Evolutionary conservation across 129 eudicot species (phyloP).

Genomic region (Chrysanthemum seticuspe): DNA sequence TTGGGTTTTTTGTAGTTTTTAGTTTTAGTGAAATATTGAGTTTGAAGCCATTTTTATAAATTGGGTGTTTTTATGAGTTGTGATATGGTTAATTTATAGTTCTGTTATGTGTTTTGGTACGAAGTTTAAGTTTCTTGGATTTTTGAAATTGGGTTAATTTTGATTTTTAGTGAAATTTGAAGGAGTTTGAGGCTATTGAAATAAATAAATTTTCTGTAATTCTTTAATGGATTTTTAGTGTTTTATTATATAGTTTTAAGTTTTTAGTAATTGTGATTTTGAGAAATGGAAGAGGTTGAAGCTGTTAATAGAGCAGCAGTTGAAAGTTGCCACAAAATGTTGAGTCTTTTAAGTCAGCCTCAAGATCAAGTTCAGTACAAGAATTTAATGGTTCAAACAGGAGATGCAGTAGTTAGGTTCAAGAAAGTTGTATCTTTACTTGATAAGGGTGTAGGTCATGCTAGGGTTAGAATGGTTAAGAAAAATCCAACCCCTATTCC

Average conservation of each 20-base stretch:
- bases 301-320: constrained; percentile 87
- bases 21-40: constrained; percentile 42
- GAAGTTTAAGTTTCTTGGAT: neutral
- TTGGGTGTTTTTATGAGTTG: neutral
- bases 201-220: too few relatives aligned
- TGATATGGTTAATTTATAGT: constrained; percentile 10
- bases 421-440: constrained; percentile 85
- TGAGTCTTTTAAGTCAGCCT: constrained; percentile 67
- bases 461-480: constrained; percentile 70
- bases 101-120: constrained; percentile 13
- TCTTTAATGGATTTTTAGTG: too few relatives aligned
- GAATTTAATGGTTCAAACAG: constrained; percentile 66
- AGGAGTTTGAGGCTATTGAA: too few relatives aligned
- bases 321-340: constrained; percentile 84
- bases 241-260: too few relatives aligned
- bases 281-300: constrained; percentile 78
- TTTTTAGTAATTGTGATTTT: constrained; percentile 1
- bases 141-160: neutral
- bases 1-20: neutral
- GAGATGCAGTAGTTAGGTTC: constrained; percentile 77
- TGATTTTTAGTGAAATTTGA: neutral
- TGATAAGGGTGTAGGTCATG: constrained; percentile 77
- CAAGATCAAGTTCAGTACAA: constrained; percentile 62
- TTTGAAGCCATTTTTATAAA: constrained; percentile 46
- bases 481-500: constrained; percentile 51